A percentile compares a stretch with the other conserved stretches of the same genome.
These are phyloP conservation scores for Chimonanthus praecox DNA, from an alignment of 164 flowering plant species.

Conservation along the genomic window DNA sequence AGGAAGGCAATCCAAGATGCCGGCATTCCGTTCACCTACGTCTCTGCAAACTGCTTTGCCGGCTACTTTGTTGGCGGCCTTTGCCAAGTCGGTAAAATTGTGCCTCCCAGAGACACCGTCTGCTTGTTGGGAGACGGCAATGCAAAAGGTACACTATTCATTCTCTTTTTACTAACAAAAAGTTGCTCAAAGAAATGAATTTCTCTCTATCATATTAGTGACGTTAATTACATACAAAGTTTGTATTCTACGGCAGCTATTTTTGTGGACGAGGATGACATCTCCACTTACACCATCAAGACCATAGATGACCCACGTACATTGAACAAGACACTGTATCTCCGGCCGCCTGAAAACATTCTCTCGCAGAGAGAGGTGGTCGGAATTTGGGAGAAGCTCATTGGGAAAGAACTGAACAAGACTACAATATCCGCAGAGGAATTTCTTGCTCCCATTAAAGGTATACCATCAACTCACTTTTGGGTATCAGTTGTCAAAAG, in stretches of 20 bases:
- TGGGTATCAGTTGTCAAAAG: no score
- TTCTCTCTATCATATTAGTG: no score
- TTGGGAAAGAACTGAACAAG: conserved; percentile 40
- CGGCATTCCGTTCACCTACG: conserved; percentile 19
- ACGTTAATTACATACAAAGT: background rate
- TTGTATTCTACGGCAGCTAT: conserved; percentile 29
- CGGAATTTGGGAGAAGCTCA: conserved; percentile 54
- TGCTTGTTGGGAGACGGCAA: conserved; percentile 15
- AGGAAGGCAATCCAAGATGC: conserved; percentile 24
- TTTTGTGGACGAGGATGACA: conserved; percentile 57
- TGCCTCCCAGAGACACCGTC: conserved; percentile 10
- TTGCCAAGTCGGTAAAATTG: conserved; percentile 9
- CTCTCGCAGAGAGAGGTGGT: conserved; percentile 54
- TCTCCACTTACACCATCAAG: conserved; percentile 59
- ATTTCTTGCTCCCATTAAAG: conserved; percentile 38
- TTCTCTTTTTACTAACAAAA: no score
- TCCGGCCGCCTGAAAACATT: conserved; percentile 57
- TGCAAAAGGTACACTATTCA: conserved; percentile 10
- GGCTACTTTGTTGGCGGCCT: conserved; percentile 18
- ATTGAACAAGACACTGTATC: conserved; percentile 56
- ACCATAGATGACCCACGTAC: conserved; percentile 64
- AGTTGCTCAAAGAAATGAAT: no score
- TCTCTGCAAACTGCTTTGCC: conserved; percentile 26
- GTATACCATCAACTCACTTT: conserved; percentile 12
- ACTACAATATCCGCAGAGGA: conserved; percentile 33